These are phyloP conservation scores for Hamamelis virginiana DNA, from an alignment of 164 flowering plant genomes.

Conservation along the genomic window DNA sequence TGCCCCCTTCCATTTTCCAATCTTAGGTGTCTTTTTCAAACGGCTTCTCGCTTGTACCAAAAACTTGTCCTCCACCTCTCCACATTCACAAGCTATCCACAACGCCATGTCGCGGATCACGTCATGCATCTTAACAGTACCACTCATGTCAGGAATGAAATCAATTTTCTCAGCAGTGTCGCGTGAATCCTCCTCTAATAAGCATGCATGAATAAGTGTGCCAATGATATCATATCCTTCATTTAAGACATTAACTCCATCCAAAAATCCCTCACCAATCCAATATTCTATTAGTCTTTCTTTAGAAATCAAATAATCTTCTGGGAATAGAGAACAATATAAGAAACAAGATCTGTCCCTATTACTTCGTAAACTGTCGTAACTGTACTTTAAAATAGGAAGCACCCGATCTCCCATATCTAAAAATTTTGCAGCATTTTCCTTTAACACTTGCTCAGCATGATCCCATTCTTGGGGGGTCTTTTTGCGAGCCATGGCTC, in stretches of 20 bases:
- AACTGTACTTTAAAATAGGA: neutral
- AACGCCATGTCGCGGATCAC: conserved; percentile 2
- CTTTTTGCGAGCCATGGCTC: conserved; percentile 12
- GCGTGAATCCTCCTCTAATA: neutral
- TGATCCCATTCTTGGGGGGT: conserved; percentile 14
- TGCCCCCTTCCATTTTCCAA: neutral
- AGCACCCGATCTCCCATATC: neutral
- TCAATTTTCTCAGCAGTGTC: too few species aligned
- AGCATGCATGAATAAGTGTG: conserved; percentile 1
- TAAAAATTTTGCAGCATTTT: neutral
- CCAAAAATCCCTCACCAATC: conserved; percentile 5
- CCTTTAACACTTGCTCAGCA: neutral
- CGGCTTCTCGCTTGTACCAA: neutral
- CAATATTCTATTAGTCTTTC: neutral
- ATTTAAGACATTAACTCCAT: neutral
- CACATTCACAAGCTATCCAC: neutral
- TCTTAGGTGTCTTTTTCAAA: neutral
- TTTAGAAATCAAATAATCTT: neutral
- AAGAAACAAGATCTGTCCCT: neutral
- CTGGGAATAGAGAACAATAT: conserved; percentile 1
- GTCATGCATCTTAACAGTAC: neutral
- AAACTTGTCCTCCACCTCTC: neutral
- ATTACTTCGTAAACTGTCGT: neutral
- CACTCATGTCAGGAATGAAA: too few species aligned
- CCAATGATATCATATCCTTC: neutral